Evolutionary conservation across 129 eudicot species (phyloP), one percentile per base, ranked within the genome.

Genomic region (Mikania micrantha): DNA sequence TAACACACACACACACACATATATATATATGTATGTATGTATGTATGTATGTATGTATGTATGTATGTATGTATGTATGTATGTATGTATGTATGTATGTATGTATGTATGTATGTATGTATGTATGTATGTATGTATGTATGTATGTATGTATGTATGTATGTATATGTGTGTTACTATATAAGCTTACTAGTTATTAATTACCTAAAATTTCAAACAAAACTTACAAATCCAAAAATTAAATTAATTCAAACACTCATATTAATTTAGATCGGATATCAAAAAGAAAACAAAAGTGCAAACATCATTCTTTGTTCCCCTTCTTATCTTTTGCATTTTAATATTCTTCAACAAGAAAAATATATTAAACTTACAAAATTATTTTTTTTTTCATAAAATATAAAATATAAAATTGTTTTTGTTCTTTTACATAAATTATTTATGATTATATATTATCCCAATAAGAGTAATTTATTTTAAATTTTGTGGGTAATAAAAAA

Each of bases 401-500:
- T 57, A 44, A 68, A 60, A 50, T 71, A 9, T 40, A 41, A 28
- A 6, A 4, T 11, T n/a, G 76, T 15, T 27, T 42, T 41, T 25
- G 29, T 9, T 64, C 27, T 16, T 25, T 24, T 60, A 19, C 5
- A 9, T 11, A 67, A 42, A 32, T 72, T 47, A 4, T 38, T 28
- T 60, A 49, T 75, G 54, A 15, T 15, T 16, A 31, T 40, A 20
- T 58, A 41, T 16, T 8, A 9, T 64, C 53, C 72, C 76, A 11
- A 56, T 52, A 27, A 56, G 28, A 24, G 71, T 25, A 59, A 64
- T 56, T 9, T 53, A 25, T 27, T 56, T 27, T 25, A 25, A 21
- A 56, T 28, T 27, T 12, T 28, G 5, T 29, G 40, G 59, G 47
- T 66, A 59, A 66, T 24, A 40, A 40, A 19, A 77, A 60, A 76